phyloP scores from a whole-genome alignment of 139 green algal species.

The Ulvella scutata region DNA sequence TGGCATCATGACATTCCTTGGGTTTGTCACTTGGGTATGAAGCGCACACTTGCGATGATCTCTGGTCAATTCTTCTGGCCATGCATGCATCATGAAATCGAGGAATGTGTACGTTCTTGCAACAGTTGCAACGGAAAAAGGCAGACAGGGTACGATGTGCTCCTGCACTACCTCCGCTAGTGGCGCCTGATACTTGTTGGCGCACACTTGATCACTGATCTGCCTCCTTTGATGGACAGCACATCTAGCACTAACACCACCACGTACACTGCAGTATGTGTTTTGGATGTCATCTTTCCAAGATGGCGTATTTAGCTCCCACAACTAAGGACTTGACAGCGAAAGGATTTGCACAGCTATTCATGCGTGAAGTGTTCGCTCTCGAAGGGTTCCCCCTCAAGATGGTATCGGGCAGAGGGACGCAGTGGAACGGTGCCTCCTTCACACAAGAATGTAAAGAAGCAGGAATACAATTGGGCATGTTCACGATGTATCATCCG shows the following conservation, averaged over 20 bases:
- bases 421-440: conserved; percentile 10
- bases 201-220: conserved; percentile 5
- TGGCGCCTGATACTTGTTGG: not conserved
- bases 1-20: conserved; percentile 5
- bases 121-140: conserved; percentile 7
- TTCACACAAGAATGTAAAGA: conserved; percentile 1
- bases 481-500: conserved; percentile 10
- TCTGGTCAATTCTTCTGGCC: conserved; percentile 1
- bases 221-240: conserved; percentile 5
- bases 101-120: conserved; percentile 1
- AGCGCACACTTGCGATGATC: not conserved
- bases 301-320: not conserved
- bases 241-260: not conserved
- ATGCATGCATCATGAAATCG: not conserved
- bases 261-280: not conserved
- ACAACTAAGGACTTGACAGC: not conserved
- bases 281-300: conserved; percentile 6
- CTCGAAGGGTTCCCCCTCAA: conserved; percentile 8
- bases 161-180: conserved; percentile 6
- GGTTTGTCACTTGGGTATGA: conserved; percentile 2
- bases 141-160: not conserved
- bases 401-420: conserved; percentile 15
- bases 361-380: conserved; percentile 1
- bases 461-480: not conserved
- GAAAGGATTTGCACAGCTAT: conserved; percentile 6